Conservation (phyloP, 345 rosid species). For the Pseudoturritis turrita region DNA sequence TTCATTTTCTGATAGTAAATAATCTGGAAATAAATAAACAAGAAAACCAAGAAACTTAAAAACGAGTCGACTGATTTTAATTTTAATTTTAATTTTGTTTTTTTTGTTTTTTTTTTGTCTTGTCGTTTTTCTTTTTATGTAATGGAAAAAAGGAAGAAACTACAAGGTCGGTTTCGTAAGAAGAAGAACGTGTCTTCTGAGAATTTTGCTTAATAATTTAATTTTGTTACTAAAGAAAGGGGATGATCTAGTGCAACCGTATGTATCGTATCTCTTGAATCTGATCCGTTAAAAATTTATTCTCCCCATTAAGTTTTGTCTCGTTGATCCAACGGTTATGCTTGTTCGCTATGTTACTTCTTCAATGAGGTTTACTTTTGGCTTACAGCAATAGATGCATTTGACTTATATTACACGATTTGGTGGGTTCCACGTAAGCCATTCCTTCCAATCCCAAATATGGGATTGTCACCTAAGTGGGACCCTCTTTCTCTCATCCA, state of each 20-base stretch:
- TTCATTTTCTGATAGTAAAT: neutral
- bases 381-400: slow-evolving; percentile 17
- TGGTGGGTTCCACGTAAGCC: slow-evolving; percentile 33
- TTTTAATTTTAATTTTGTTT: neutral
- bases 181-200: slow-evolving; percentile 29
- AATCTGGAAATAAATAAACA: neutral
- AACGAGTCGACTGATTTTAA: slow-evolving; percentile 1
- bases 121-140: slow-evolving; percentile 22
- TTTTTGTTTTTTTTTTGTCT: neutral
- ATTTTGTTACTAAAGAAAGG: neutral
- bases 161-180: slow-evolving; percentile 34
- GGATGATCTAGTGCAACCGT: neutral
- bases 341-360: slow-evolving; percentile 10
- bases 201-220: neutral
- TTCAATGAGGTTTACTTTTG: slow-evolving; percentile 26
- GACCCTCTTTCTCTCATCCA: neutral
- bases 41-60: neutral
- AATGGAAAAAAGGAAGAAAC: slow-evolving; percentile 17
- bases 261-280: neutral
- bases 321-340: slow-evolving; percentile 15
- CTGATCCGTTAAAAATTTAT: neutral
- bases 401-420: slow-evolving; percentile 25
- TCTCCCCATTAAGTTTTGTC: neutral
- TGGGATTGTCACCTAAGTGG: slow-evolving; percentile 21
- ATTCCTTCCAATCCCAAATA: slow-evolving; percentile 21